Percentiles rank a stretch among this genome's conserved stretches.
These are phyloP conservation scores for Inga leiocalycina DNA, from an alignment of 306 rosid genomes.

Conservation along the genomic window DNA sequence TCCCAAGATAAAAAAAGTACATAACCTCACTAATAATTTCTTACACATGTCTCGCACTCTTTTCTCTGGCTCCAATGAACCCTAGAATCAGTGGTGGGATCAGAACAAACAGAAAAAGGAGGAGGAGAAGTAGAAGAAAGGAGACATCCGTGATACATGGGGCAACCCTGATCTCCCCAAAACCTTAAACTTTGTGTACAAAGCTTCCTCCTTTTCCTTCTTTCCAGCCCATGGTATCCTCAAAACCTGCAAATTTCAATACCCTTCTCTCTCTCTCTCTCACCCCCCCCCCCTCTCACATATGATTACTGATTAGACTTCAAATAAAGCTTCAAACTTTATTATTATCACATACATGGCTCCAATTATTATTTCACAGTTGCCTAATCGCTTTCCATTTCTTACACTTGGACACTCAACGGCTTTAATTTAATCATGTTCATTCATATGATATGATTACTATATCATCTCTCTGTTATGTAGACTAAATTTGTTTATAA, in stretches of 20 bases:
- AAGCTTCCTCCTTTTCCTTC: not conserved
- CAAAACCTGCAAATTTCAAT: slow-evolving; percentile 27
- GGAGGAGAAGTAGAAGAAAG: not conserved
- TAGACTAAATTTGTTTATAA: not conserved
- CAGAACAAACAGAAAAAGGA: slow-evolving; percentile 17
- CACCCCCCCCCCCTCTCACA: no score
- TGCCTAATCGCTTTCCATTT: not conserved
- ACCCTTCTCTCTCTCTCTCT: not conserved
- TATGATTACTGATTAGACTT: slow-evolving; percentile 14
- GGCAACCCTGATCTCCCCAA: not conserved
- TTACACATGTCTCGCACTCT: not conserved
- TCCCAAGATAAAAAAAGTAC: not conserved
- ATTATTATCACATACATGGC: not conserved
- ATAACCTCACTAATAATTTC: not conserved
- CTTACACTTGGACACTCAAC: not conserved
- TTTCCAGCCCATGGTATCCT: slow-evolving; percentile 38
- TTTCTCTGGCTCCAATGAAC: not conserved
- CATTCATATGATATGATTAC: not conserved
- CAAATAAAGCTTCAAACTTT: not conserved
- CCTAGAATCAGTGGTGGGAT: not conserved
- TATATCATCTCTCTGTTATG: not conserved
- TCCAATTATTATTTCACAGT: not conserved
- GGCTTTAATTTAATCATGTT: not conserved
- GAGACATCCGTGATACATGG: slow-evolving; percentile 40
- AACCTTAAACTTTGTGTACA: slow-evolving; percentile 27